phyloP scores from a whole-genome alignment of 306 rosid species.

The Acacia crassicarpa region DNA sequence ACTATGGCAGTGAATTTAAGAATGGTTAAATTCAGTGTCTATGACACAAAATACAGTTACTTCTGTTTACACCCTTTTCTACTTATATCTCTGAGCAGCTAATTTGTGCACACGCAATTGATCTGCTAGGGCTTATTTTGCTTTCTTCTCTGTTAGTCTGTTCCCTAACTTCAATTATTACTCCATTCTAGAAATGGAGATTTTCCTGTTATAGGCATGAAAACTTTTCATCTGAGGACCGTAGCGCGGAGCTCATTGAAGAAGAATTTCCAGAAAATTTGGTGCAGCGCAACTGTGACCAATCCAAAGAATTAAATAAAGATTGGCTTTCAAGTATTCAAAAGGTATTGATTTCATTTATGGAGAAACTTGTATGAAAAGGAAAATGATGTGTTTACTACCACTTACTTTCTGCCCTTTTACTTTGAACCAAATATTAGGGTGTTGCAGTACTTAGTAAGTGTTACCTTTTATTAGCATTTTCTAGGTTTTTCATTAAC shows the following conservation, averaged over 20 bases:
- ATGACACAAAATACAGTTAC: background rate
- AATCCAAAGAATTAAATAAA: conserved; percentile 24
- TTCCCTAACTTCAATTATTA: conserved; percentile 20
- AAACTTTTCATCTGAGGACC: conserved; percentile 29
- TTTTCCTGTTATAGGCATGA: conserved; percentile 41
- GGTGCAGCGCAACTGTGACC: conserved; percentile 24
- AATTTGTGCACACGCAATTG: background rate
- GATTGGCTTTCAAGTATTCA: conserved; percentile 41
- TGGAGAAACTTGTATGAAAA: background rate
- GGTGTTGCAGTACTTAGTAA: background rate
- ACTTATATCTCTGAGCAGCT: background rate
- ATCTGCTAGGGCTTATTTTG: background rate
- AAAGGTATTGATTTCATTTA: conserved; percentile 38
- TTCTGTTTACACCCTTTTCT: background rate
- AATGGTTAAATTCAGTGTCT: conserved; percentile 2
- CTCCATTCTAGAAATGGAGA: conserved; percentile 45
- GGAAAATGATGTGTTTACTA: conserved; percentile 14
- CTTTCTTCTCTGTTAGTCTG: background rate
- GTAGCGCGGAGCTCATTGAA: conserved; percentile 31
- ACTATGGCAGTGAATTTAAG: background rate
- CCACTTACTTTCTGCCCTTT: background rate
- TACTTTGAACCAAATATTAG: conserved; percentile 21
- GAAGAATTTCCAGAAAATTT: conserved; percentile 42
- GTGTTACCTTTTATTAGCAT: background rate
- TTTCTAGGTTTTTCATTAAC: background rate